Evolutionary conservation across 768 basidiomycete species (phyloP), one percentile per base, ranked within the genome.

Genomic region (Calvatia gigantea): DNA sequence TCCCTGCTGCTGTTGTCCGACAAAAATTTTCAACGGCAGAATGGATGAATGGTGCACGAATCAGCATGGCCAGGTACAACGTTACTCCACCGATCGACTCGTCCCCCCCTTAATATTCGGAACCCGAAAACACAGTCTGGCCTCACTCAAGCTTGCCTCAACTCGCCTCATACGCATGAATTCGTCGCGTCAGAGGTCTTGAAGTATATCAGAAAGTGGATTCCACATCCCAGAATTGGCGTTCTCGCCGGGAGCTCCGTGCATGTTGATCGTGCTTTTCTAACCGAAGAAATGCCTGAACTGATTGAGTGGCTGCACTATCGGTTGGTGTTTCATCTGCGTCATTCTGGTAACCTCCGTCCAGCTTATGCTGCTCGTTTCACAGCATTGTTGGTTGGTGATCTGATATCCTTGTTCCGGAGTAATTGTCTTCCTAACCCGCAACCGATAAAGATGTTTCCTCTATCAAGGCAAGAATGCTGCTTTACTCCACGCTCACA

Each of bases 21-120:
- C 11, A 28, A 54, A 2, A 35, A 39, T 4, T n/a, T n/a, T n/a
- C n/a, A n/a, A n/a, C n/a, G n/a, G 28, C 59, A 94, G 91, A 15
- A 97, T 97, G 94, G 79, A 83, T 57, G 76, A 85, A 58, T 97
- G 94, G 94, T 97, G 94, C 69, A 84, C 73, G 27, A 79, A 80
- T 5, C 91, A 93, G 58, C 94, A 97, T 60, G 87, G 85, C 31
- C 71, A 76, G 65, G 91, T 89, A 60, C 58, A 81, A 28, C 32
- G 4, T 35, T 28, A 27, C 43, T 7, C 27, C 53, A n/a, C 37
- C 38, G 32, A 12, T 3, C 33, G 38, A 15, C n/a, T 23, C 17
- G 21, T 6, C 6, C n/a, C 8, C 28, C 11, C 21, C 42, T 21
- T 21, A 35, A n/a, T 17, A 14, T 35, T 25, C 45, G 57, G n/a